phyloP scores from a whole-genome alignment of 768 basidiomycete species.

The Calvatia gigantea region DNA sequence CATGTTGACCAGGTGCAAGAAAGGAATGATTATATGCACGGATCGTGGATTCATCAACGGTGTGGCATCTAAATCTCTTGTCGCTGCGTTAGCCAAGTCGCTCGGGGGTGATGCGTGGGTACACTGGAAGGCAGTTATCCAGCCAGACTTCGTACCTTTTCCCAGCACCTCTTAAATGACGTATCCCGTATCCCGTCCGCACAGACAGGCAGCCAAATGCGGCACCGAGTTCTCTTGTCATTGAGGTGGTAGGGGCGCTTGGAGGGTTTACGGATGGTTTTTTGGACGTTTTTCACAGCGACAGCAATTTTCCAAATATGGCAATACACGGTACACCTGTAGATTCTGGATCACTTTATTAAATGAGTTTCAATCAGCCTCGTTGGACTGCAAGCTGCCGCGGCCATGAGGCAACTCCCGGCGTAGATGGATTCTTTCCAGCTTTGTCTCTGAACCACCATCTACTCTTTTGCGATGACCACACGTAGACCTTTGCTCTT shows the following conservation, averaged over 20 bases:
- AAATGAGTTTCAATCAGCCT: not conserved
- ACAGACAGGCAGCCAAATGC: no score
- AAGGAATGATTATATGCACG: conserved; percentile 62
- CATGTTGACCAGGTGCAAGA: conserved; percentile 71
- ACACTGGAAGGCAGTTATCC: conserved; percentile 4
- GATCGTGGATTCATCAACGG: conserved; percentile 49
- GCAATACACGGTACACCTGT: not conserved
- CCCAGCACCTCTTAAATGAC: not conserved
- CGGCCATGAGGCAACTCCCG: conserved; percentile 3
- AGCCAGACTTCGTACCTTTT: conserved; percentile 12
- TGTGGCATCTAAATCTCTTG: conserved; percentile 25
- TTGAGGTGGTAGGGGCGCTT: no score
- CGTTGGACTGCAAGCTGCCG: not conserved
- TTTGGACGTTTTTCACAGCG: not conserved
- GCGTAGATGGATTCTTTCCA: not conserved
- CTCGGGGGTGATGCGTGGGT: conserved; percentile 21
- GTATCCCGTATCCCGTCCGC: no score
- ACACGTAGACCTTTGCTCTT: not conserved
- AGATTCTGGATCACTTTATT: not conserved
- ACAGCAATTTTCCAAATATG: not conserved
- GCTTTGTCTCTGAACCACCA: conserved; percentile 4
- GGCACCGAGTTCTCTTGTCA: no score
- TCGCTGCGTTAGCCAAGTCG: conserved; percentile 26
- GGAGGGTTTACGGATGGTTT: no score
- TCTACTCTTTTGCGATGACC: not conserved